phyloP scores from a whole-genome alignment of 768 basidiomycete species.

The Galerina marginata region DNA sequence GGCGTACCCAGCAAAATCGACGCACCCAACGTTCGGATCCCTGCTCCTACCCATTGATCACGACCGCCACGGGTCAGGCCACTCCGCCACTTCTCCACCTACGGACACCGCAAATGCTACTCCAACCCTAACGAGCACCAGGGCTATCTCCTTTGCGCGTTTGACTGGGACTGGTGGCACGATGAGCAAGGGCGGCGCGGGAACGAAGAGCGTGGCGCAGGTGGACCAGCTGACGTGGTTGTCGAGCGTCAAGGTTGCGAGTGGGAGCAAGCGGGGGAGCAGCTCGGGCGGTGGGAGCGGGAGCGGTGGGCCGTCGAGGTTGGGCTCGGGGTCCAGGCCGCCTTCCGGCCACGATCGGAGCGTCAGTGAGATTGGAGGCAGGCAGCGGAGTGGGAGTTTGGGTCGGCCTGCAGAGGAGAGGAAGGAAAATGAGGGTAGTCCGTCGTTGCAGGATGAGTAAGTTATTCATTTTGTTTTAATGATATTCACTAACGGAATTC shows the following conservation, averaged over 20 bases:
- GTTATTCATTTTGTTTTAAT: too few species aligned
- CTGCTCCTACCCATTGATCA: too few species aligned
- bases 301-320: slow-evolving; percentile 46
- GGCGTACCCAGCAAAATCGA: too few species aligned
- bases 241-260: slow-evolving; percentile 64
- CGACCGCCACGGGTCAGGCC: too few species aligned
- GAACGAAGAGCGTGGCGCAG: slow-evolving; percentile 52
- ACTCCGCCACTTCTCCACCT: too few species aligned
- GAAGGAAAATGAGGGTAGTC: slow-evolving; percentile 40
- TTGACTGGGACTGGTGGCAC: slow-evolving; percentile 34
- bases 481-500: not conserved
- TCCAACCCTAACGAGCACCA: slow-evolving; percentile 19
- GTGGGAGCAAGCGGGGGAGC: slow-evolving; percentile 54
- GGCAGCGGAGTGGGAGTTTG: slow-evolving; percentile 55
- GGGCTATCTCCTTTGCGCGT: slow-evolving; percentile 7
- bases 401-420: slow-evolving; percentile 39
- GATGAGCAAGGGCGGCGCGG: slow-evolving; percentile 55
- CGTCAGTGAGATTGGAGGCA: slow-evolving; percentile 24
- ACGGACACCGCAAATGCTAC: slow-evolving; percentile 18
- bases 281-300: slow-evolving; percentile 47
- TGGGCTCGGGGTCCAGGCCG: slow-evolving; percentile 51
- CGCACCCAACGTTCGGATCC: too few species aligned
- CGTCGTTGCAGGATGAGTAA: slow-evolving; percentile 77
- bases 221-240: slow-evolving; percentile 79
- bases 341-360: slow-evolving; percentile 24